Base-by-base conservation (phyloP, 2,329 filamentous ascomycete genomes). In the Elsinoe batatas region DNA sequence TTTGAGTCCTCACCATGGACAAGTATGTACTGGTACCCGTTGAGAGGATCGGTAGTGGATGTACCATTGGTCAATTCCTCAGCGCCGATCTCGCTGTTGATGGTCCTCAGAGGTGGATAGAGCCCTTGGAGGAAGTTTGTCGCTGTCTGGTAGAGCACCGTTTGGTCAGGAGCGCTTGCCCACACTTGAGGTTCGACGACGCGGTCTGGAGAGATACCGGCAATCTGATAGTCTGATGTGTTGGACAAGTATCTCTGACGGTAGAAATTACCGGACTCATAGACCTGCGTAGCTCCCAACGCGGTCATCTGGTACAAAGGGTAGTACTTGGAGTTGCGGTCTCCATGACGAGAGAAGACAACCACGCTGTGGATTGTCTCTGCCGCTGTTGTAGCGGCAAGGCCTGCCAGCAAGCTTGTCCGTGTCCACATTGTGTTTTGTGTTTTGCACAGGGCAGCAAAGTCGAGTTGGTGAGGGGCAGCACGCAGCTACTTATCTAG, bases 271-370 rank as follows among this genome's bases (percentile, higher is more conserved):
- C 88, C 91, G 0, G 85, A 84, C 46, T 77, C 75, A 70, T 82
- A 85, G 62, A 90, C 82, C 73, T 96, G 77, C 47, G 79, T 73
- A 66, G 91, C 89, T 32, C 91, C 91, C 53, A 95, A 78, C 58
- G 85, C 78, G 11, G 91, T 95, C 67, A 96, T 72, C 61, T 79
- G 78, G 26, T 87, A 82, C 11, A 86, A 85, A 44, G 82, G 76
- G 60, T 81, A 82, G 15, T 81, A 76, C 74, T 95, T 95, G 60
- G 88, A 74, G 0, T 89, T 91, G 56, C 91, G 83, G 70, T 96
- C 91, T 57, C 91, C 91, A 73, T 96, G 91, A 44, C 91, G 86
- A 63, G 88, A 83, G 76, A 94, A 95, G 71, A 95, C 83, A 70
- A 91, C 93, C 44, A 85, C 83, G 53, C 89, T 90, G 13, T 95